Base-by-base conservation (phyloP, 2,329 filamentous ascomycete species). In the Penicillium expansum region DNA sequence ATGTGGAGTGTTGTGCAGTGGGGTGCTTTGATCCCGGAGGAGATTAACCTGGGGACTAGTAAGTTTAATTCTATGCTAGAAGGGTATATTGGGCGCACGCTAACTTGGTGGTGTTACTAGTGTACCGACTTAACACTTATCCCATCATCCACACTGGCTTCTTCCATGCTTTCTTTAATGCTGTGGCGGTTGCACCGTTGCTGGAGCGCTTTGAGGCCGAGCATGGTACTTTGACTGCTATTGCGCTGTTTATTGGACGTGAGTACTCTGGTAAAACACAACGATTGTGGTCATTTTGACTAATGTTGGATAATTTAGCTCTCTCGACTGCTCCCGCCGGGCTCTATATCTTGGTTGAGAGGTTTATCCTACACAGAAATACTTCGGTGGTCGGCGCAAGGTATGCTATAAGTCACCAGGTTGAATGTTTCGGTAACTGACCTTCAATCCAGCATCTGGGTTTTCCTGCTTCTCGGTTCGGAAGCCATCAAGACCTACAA, bases 151-250 rank as follows among this genome's bases (percentile, higher is more conserved):
- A 99, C 72, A 75, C 86, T 43, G 89, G 88, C 67, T 82, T 95
- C 71, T 79, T 96, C 66, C 94, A 97, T 75, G 82, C 88, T 59
- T 69, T 92, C 52, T 78, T 95, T 70, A 96, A 97, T 75, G 73
- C 91, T 24, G 51, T 95, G 61, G 90, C 91, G 22, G 74, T 97
- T 61, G 87, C 88, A 38, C 94, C 94, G n/a, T 80, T 99, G 50
- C 78, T 99, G 73, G 93, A 97, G 76, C 85, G 92, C 59, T 99
- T 97, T 74, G 94, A 99, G 78, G 84, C 85, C 60, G 93, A 97
- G 73, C 87, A 95, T 74, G 94, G 94, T 51, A 97, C 93, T 8
- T 79, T 97, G 69, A 91, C 91, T 27, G 89, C 91, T n/a, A 73
- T 96, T 61, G 85, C 90, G 35, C 80, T 97, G 51, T 97, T 97